phyloP scores from a whole-genome alignment of 345 rosid genomes.

The Camelina hispida region DNA sequence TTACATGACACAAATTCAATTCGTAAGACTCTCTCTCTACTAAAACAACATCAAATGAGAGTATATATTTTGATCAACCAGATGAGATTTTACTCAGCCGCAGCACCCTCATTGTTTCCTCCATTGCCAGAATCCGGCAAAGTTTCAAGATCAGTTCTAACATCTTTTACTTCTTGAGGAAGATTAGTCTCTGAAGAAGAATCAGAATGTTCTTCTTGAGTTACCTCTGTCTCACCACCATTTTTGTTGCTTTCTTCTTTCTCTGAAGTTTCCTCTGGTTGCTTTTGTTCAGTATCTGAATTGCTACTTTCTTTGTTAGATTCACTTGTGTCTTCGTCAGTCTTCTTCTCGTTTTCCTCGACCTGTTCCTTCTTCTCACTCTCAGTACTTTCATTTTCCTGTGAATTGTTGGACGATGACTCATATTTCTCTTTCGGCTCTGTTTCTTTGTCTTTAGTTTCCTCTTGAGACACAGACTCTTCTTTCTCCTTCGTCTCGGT shows the following conservation, averaged over 20 bases:
- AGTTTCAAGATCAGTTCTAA: slow-evolving; percentile 62
- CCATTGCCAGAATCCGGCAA: slow-evolving; percentile 58
- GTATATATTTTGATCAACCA: background rate
- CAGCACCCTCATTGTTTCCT: slow-evolving; percentile 47
- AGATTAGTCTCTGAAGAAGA: slow-evolving; percentile 45
- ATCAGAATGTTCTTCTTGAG: slow-evolving; percentile 42
- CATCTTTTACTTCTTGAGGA: slow-evolving; percentile 60
- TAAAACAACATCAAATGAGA: slow-evolving; percentile 30
- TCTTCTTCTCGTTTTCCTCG: slow-evolving; percentile 43
- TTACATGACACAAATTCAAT: slow-evolving; percentile 33
- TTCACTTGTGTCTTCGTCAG: slow-evolving; percentile 32
- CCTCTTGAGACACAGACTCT: background rate
- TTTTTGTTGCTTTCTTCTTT: slow-evolving; percentile 45
- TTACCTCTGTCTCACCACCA: slow-evolving; percentile 45
- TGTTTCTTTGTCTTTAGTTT: background rate
- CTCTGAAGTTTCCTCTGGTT: slow-evolving; percentile 38
- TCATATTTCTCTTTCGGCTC: slow-evolving; percentile 30
- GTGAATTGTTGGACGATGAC: slow-evolving; percentile 32
- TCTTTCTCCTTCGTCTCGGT: background rate
- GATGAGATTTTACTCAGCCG: slow-evolving; percentile 52
- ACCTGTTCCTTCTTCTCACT: slow-evolving; percentile 47
- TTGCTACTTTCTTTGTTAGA: slow-evolving; percentile 19
- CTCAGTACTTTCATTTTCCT: slow-evolving; percentile 40
- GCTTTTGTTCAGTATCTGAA: slow-evolving; percentile 24
- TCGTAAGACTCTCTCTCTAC: slow-evolving; percentile 31